Evolutionary conservation across 1,284 basidiomycete species (phyloP).

Genomic region (Xerocomus amazonicus): DNA sequence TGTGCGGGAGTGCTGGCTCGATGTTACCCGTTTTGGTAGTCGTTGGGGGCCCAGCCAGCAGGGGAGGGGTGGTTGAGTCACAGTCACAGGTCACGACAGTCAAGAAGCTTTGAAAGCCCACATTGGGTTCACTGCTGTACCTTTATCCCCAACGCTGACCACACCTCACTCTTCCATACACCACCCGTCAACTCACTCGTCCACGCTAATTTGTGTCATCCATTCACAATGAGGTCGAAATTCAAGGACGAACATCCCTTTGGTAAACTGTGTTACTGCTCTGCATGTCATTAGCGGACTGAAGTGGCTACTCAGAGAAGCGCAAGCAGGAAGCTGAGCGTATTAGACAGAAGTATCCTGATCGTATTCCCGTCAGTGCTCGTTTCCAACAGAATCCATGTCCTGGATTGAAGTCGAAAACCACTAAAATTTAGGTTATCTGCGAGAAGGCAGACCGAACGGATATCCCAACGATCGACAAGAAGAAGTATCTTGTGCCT

Average conservation of each 20-base stretch:
- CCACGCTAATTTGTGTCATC: conserved; percentile 5
- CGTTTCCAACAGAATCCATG: conserved; percentile 4
- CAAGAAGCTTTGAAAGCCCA: conserved; percentile 35
- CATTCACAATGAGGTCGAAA: conserved; percentile 80
- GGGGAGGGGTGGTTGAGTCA: neutral
- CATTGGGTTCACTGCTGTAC: conserved; percentile 22
- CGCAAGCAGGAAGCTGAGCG: conserved; percentile 97
- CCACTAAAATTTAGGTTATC: conserved; percentile 71
- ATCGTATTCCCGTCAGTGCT: conserved; percentile 89
- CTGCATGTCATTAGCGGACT: conserved; percentile 21
- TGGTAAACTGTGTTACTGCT: conserved; percentile 51
- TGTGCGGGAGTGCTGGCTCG: neutral
- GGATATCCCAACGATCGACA: conserved; percentile 99
- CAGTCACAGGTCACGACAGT: conserved; percentile 32
- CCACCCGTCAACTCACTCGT: conserved; percentile 8
- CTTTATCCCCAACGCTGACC: conserved; percentile 34
- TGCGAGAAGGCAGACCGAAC: conserved; percentile 99
- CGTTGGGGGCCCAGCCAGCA: too few relatives aligned
- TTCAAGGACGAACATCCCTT: conserved; percentile 99
- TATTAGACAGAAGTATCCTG: conserved; percentile 97
- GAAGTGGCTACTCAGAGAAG: conserved; percentile 66
- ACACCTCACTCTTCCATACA: conserved; percentile 26
- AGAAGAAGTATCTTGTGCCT: conserved; percentile 99
- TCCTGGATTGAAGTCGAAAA: conserved; percentile 14
- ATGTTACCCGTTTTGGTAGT: conserved; percentile 2